Percentiles rank a stretch among this genome's conserved stretches.
These are phyloP conservation scores for Xylaria polymorpha DNA, from an alignment of 2,329 filamentous ascomycete genomes.

Conservation along the genomic window DNA sequence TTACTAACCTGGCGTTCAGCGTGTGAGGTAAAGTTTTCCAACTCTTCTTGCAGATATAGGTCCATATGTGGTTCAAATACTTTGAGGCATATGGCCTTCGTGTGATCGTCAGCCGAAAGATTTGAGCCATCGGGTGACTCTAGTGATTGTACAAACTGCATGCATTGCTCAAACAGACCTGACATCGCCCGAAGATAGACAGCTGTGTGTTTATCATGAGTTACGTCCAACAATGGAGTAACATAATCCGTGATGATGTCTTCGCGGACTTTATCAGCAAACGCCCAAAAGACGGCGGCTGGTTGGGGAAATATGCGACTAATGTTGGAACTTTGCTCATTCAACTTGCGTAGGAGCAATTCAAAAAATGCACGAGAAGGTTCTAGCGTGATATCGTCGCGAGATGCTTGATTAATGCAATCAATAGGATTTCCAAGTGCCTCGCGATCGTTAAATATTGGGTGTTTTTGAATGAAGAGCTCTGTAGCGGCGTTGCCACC, in stretches of 20 bases:
- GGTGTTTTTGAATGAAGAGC: slow-evolving; percentile 88
- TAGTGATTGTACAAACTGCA: slow-evolving; percentile 80
- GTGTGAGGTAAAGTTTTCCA: slow-evolving; percentile 82
- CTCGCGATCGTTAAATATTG: slow-evolving; percentile 79
- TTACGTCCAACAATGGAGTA: slow-evolving; percentile 86
- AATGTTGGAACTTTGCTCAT: slow-evolving; percentile 84
- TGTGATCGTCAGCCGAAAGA: slow-evolving; percentile 70
- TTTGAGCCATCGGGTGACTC: slow-evolving; percentile 72
- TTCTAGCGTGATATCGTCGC: slow-evolving; percentile 78
- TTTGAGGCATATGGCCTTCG: slow-evolving; percentile 73
- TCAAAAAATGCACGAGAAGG: slow-evolving; percentile 87
- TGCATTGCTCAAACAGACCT: slow-evolving; percentile 85
- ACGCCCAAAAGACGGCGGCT: slow-evolving; percentile 76
- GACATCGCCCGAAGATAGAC: slow-evolving; percentile 88
- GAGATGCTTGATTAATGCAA: slow-evolving; percentile 76
- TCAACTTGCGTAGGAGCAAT: slow-evolving; percentile 76
- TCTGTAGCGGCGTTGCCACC: slow-evolving; percentile 83
- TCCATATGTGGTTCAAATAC: slow-evolving; percentile 95
- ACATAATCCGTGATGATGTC: slow-evolving; percentile 89
- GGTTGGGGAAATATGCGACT: slow-evolving; percentile 82
- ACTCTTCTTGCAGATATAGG: slow-evolving; percentile 89
- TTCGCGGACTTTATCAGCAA: slow-evolving; percentile 85
- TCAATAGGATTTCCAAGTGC: slow-evolving; percentile 80
- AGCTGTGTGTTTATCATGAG: slow-evolving; percentile 78
- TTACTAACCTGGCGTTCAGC: slow-evolving; percentile 80